phyloP scores from a whole-genome alignment of 2,329 filamentous ascomycete genomes.

The Pestalotiopsis sp. region DNA sequence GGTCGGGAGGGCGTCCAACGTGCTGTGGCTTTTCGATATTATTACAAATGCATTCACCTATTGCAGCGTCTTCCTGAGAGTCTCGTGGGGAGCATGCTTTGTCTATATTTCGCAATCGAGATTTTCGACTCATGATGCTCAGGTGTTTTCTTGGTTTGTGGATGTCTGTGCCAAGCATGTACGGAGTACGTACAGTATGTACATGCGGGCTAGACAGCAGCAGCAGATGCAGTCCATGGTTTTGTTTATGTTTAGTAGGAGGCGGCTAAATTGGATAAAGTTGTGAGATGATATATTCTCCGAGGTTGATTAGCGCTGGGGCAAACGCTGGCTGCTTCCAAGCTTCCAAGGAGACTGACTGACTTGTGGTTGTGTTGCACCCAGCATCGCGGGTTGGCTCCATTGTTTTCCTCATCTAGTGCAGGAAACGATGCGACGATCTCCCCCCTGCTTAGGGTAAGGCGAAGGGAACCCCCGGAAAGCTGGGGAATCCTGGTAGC shows the following conservation, averaged over 20 bases:
- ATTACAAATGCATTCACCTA: too few species aligned
- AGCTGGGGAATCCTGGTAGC: not conserved
- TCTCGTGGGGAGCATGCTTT: too few species aligned
- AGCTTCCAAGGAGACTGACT: not conserved
- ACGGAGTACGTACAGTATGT: not conserved
- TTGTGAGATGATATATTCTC: slow-evolving; percentile 7
- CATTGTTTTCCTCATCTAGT: not conserved
- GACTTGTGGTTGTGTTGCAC: not conserved
- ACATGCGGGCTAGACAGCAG: not conserved
- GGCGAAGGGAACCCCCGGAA: not conserved
- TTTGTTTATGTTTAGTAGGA: not conserved
- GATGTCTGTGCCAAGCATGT: not conserved
- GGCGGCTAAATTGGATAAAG: slow-evolving; percentile 11
- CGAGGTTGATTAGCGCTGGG: not conserved
- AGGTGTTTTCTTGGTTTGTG: not conserved
- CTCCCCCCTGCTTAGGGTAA: not conserved
- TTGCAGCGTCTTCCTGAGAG: too few species aligned
- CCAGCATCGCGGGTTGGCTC: not conserved
- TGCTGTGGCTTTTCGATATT: too few species aligned
- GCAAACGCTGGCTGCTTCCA: not conserved
- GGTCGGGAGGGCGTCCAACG: too few species aligned
- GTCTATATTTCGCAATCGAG: not conserved
- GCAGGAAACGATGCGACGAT: not conserved
- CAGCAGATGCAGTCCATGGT: not conserved
- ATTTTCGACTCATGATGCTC: not conserved